Evolutionary conservation across 1,284 basidiomycete species (phyloP), one percentile per base, ranked within the genome.

Genomic region (Trichosporon sp.): DNA sequence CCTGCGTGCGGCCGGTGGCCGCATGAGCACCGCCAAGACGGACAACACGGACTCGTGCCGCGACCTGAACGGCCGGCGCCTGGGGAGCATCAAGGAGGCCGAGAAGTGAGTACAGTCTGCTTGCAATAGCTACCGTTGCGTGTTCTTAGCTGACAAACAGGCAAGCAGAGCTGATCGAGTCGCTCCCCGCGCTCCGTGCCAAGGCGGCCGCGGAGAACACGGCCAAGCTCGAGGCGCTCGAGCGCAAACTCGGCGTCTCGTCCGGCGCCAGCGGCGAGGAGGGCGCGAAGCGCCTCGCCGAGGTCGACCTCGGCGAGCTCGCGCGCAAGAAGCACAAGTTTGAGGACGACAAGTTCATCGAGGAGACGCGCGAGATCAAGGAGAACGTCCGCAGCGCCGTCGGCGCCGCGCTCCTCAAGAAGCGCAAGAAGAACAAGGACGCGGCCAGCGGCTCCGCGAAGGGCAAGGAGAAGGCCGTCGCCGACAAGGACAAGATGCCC

Each of bases 11-110:
- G 95, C 95, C 23, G 96, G 96, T 74, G 96, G 96, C 9, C 89
- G 95, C 53, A 99, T 99, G 97, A 94, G 92, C 77, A 92, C 91
- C 75, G 90, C 94, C 85, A 96, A 95, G 86, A 93, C 92, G 44
- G 92, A 87, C 78, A 98, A 98, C 84, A 95, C 94, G 75, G 95
- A 98, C 81, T 92, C 92, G 8, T 99, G 96, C 82, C 86, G 96
- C 58, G 97, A 99, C 79, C 86, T 99, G 63, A 94, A 89, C 72
- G 96, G 96, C 0, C 86, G 96, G 65, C 86, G 95, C 67, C 84
- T 99, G 29, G 94, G 92, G 75, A 97, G 95, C 0, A 89, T 98
- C 78, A 98, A 98, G 83, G 95, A 98, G 77, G 96, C 96, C 1
- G 92, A 98, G 82, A 91, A 90, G 93, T 94, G 77, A 73, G 85